Evolutionary conservation across 495 filamentous ascomycete species (phyloP), one percentile per base, ranked within the genome.

Genomic region (Aspergillus coremiiformis): DNA sequence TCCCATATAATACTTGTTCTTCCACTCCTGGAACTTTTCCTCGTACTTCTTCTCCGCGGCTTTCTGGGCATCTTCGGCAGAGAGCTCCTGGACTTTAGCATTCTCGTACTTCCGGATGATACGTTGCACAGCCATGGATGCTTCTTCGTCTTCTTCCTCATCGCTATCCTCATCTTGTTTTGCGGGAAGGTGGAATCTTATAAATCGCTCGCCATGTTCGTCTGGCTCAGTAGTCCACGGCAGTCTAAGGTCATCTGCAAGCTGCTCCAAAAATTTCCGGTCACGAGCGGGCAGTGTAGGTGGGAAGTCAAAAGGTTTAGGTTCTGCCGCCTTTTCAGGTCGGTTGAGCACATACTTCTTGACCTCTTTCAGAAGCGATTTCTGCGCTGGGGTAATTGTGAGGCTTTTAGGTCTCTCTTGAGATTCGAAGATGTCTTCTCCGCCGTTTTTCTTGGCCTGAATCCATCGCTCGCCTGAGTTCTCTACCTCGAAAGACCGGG

Each of bases 401-500:
- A 95, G 57, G 19, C 60, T 59, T 52, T 71, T 81, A 0, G 80
- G 73, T 60, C 83, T 85, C 46, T 79, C 71, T 66, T 85, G 77
- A 5, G 79, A 72, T 48, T 87, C 80, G 21, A 82, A 72, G 42
- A 76, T 79, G 20, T 61, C 58, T 9, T 63, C 64, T 26, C 37
- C 53, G 4, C 57, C 66, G 24, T 64, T 66, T 26, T 64, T 64
- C 71, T 97, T 99, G 22, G 85, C 82, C 56, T 87, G 90, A 52
- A 97, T 82, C 93, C 93, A 99, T 56, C 80, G 82, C 12, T 85
- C 84, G 67, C 96, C 89, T n/a, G 86, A 78, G 59, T 85, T 83
- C 58, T 96, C 94, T 7, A 83, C 77, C 61, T 97, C 90, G 58
- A 97, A 99, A 61, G 92, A 90, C 17, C 87, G 82, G 65, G 87